Evolutionary conservation across 768 basidiomycete genomes (phyloP), one percentile per base, ranked within the genome.

Genomic region (Imleria badia): DNA sequence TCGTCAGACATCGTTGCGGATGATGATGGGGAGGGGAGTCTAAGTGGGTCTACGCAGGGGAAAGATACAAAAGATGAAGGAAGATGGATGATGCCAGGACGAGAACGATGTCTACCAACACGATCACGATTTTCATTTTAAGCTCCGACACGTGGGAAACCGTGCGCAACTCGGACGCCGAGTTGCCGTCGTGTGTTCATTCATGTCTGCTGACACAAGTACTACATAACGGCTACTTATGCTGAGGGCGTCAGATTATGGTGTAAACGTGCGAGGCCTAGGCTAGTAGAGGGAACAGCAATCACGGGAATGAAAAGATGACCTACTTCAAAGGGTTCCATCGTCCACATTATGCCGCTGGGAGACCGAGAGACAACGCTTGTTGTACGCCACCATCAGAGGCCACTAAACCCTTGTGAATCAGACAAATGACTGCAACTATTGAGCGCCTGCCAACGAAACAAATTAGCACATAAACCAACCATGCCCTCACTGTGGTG

Each of bases 1-100:
- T 96, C 92, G 78, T 96, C 93, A 70, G 87, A 89, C 89, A 91
- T 91, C 78, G 74, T 81, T 62, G 55, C 36, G 56, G 59, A 51
- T 65, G 61, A 54, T 42, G 48, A 38, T 36, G 44, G 36, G 45
- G 40, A 46, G n/a, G 51, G 44, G 48, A 17, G 40, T 69, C 62
- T 64, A 63, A 34, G 48, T 20, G 43, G 46, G 48, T 68, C 67
- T 68, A 68, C 22, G 58, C 45, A 51, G 44, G 48, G 54, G 48
- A 22, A 45, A 56, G 59, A 63, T 58, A 42, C 61, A 51, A 52
- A 64, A 65, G 62, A 67, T 59, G 57, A 61, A 62, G 54, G 66
- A 64, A 62, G 66, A 66, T 64, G 61, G 58, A 54, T 35, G 51
- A 42, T 11, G 49, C 47, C 47, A 23, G 61, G 58, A 65, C 59